phyloP scores from a whole-genome alignment of 805 yeast genomes.

The Kazachstania kunashirensis region DNA sequence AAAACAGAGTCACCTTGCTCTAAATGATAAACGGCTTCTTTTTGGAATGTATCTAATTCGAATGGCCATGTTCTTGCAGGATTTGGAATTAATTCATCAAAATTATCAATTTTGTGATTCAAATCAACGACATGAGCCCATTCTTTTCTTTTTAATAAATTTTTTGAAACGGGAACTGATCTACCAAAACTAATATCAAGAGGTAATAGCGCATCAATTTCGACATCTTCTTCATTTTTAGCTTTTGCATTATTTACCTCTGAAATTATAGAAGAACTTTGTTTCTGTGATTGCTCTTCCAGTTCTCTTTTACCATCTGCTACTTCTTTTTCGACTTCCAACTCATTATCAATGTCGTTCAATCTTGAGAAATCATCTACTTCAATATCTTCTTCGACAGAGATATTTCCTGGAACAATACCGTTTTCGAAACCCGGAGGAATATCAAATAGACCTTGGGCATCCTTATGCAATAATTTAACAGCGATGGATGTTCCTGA shows the following conservation, averaged over 20 bases:
- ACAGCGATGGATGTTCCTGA: conserved; percentile 20
- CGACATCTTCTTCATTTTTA: conserved; percentile 14
- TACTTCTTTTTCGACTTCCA: conserved; percentile 32
- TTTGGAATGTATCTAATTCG: conserved; percentile 87
- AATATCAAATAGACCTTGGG: conserved; percentile 65
- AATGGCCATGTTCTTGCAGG: conserved; percentile 95
- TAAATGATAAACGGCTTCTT: conserved; percentile 90
- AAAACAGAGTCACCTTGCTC: conserved; percentile 98
- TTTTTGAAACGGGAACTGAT: conserved; percentile 17
- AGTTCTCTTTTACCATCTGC: conserved; percentile 13
- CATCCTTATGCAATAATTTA: conserved; percentile 50
- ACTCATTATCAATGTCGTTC: conserved; percentile 28
- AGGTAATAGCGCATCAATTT: conserved; percentile 41
- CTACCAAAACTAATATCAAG: conserved; percentile 41
- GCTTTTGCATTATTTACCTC: conserved; percentile 5
- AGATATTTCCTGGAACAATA: conserved; percentile 28
- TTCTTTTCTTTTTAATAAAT: conserved; percentile 36
- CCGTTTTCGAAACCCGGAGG: conserved; percentile 83
- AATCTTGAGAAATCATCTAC: conserved; percentile 18
- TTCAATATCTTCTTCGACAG: conserved; percentile 6
- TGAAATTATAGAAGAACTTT: neutral
- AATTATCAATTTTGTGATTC: conserved; percentile 73
- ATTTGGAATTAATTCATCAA: conserved; percentile 78
- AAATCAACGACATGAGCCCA: conserved; percentile 97
- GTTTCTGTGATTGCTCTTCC: conserved; percentile 6